Conservation (phyloP, 495 filamentous ascomycete species). For the Penicillium samsonianum region DNA sequence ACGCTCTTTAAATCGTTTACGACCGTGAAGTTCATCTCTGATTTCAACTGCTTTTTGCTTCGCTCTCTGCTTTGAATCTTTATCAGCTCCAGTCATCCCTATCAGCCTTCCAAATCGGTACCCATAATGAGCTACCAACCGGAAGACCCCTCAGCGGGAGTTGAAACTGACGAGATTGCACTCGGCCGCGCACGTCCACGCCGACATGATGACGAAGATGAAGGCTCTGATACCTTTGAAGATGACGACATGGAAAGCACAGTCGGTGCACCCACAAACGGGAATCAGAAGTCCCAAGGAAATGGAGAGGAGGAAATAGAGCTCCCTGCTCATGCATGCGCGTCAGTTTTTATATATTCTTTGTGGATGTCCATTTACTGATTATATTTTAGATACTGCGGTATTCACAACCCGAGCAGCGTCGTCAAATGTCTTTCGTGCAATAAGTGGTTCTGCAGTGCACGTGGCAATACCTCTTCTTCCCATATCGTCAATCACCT, state of each 20-base stretch:
- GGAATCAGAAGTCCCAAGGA: slow-evolving; percentile 64
- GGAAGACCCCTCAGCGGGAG: slow-evolving; percentile 64
- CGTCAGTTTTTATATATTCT: slow-evolving; percentile 57
- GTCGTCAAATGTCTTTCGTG: slow-evolving; percentile 96
- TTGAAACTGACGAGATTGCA: slow-evolving; percentile 74
- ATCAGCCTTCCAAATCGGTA: slow-evolving; percentile 60
- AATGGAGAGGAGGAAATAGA: slow-evolving; percentile 84
- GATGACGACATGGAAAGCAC: slow-evolving; percentile 93
- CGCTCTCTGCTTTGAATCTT: slow-evolving; percentile 9
- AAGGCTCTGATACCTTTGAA: slow-evolving; percentile 77
- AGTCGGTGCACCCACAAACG: slow-evolving; percentile 78
- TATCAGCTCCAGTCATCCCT: slow-evolving; percentile 4
- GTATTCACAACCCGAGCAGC: slow-evolving; percentile 91
- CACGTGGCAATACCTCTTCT: slow-evolving; percentile 92
- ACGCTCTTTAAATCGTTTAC: slow-evolving; percentile 34
- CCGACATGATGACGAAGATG: slow-evolving; percentile 81
- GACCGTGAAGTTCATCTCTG: neutral
- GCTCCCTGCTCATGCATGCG: slow-evolving; percentile 93
- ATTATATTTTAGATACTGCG: slow-evolving; percentile 73
- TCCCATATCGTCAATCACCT: slow-evolving; percentile 99
- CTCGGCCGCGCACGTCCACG: slow-evolving; percentile 64
- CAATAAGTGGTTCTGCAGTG: slow-evolving; percentile 99
- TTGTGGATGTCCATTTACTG: slow-evolving; percentile 13
- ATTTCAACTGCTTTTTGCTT: slow-evolving; percentile 15
- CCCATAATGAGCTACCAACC: slow-evolving; percentile 56